Evolutionary conservation across 805 yeast species (phyloP).

Genomic region (Candida cerambycidarum): DNA sequence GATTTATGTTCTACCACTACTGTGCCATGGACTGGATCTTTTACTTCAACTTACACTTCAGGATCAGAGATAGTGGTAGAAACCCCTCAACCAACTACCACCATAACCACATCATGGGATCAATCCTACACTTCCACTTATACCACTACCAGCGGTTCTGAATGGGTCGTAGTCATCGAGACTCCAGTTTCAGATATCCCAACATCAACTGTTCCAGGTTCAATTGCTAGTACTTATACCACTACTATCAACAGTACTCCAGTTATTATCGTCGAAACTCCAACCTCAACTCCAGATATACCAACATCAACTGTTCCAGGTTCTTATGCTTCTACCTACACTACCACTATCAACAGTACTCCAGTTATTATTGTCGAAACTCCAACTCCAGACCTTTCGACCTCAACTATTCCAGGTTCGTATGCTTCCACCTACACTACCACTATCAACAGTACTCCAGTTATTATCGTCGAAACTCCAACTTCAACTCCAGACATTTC

Average conservation of each 20-base stretch:
- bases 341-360: not conserved
- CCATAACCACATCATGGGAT: not conserved
- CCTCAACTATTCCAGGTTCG: not conserved
- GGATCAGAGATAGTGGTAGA: not conserved
- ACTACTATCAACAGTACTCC: not conserved
- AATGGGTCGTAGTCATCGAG: not conserved
- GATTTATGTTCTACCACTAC: not conserved
- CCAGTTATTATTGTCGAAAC: not conserved
- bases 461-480: not conserved
- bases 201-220: not conserved
- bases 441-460: not conserved
- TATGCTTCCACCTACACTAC: not conserved
- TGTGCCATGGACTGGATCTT: not conserved
- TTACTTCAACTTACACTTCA: not conserved
- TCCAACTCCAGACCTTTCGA: not conserved
- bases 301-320: not conserved
- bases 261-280: not conserved
- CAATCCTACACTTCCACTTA: not conserved
- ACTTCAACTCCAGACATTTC: not conserved
- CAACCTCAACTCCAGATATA: not conserved
- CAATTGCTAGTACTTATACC: not conserved
- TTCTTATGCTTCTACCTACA: not conserved
- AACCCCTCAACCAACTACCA: not conserved
- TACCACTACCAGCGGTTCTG: not conserved
- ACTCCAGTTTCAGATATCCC: not conserved